Conservation (phyloP, 2,329 filamentous ascomycete species). For the Aspergillus clavatus region DNA sequence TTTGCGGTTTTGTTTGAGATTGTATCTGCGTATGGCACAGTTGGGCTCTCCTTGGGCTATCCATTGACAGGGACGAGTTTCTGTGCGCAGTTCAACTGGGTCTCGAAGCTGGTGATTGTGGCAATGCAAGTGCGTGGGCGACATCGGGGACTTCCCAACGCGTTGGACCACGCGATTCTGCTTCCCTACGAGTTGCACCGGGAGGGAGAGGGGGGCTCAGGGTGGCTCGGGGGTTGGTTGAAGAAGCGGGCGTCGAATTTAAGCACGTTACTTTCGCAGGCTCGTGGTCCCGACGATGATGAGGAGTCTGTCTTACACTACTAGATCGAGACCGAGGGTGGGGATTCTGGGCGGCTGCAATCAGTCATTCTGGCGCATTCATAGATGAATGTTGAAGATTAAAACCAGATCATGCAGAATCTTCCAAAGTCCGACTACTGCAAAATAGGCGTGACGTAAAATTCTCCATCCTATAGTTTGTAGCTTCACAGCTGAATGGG, state of each 20-base stretch:
- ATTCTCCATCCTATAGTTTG: no score
- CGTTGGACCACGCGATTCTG: slow-evolving; percentile 64
- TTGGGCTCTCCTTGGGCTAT: slow-evolving; percentile 81
- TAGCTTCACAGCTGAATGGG: no score
- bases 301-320: not conserved
- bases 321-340: not conserved
- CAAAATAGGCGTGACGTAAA: no score
- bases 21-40: slow-evolving; percentile 84
- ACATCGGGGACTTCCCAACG: slow-evolving; percentile 58
- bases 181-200: slow-evolving; percentile 51
- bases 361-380: no score
- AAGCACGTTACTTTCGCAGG: not conserved
- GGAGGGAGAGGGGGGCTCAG: not conserved
- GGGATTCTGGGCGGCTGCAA: no score
- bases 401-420: no score
- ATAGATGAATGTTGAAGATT: no score
- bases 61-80: slow-evolving; percentile 69
- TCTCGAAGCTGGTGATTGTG: slow-evolving; percentile 60
- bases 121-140: slow-evolving; percentile 61
- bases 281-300: not conserved
- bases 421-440: no score
- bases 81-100: slow-evolving; percentile 67
- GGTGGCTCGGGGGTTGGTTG: not conserved
- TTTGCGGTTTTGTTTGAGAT: slow-evolving; percentile 73
- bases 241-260: not conserved